Base-by-base conservation (phyloP, 768 basidiomycete genomes). In the Albatrellus ellisii region DNA sequence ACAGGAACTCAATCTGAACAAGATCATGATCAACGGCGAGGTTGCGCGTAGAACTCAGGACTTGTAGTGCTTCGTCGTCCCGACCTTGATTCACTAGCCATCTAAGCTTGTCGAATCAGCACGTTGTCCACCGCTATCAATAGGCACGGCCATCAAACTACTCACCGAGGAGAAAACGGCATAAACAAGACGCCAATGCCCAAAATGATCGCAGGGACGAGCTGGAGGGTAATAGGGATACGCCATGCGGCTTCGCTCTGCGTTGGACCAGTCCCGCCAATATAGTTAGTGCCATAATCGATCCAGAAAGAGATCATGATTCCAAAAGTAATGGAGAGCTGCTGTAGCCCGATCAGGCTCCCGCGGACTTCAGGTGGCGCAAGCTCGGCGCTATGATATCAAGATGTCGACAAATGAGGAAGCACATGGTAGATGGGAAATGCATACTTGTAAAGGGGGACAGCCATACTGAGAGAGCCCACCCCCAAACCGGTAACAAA, bases 361-460 rank as follows among this genome's bases (percentile, higher is more conserved):
- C 85, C 85, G 47, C 85, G 74, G 12, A 88, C 80, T 60, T 86
- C 85, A 3, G 84, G 81, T 21, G 85, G 84, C 1, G 79, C 75
- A 41, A 85, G 71, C 57, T 72, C 68, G 29, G 66, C 67, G 48
- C 63, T 62, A 38, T 1, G 18, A 1, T 26, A 4, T 12, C 27
- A 6, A 14, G n/a, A n/a, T n/a, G n/a, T n/a, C n/a, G n/a, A n/a
- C 31, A 26, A 44, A 40, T n/a, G 15, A n/a, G 8, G 21, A 26
- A 45, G 22, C 35, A 21, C 26, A n/a, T 26, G 36, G 28, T 18
- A 20, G 26, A 21, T 26, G 36, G 21, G 11, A 26, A 7, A 34
- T 25, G 11, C 54, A 35, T 14, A 56, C 58, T 86, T 86, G 66
- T 82, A 85, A 27, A 87, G 66, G 1, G 85, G 85, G 9, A 88